Conservation (phyloP, 2,329 filamentous ascomycete species). For the Neofusicoccum sp. region DNA sequence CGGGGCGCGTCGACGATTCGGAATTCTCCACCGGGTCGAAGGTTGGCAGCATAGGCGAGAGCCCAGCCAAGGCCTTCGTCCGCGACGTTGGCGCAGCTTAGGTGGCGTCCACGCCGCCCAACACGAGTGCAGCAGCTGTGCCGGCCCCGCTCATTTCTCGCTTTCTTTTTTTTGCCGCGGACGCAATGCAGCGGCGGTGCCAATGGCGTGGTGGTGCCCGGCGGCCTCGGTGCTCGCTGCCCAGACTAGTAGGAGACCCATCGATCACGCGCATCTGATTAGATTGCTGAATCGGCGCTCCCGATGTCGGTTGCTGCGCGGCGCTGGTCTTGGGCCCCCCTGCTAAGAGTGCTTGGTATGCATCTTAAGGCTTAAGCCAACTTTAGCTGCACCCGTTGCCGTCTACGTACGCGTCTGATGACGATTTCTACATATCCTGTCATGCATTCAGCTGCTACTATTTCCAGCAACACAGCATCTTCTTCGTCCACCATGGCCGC, state of each 20-base stretch:
- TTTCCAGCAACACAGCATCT: slow-evolving; percentile 21
- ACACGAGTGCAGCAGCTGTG: background rate
- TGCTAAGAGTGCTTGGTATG: background rate
- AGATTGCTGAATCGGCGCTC: background rate
- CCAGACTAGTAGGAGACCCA: background rate
- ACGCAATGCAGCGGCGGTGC: background rate
- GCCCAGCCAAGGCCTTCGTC: background rate
- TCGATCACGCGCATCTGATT: slow-evolving; percentile 3
- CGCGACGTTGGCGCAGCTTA: background rate
- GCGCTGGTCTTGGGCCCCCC: background rate
- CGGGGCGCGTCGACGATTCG: background rate
- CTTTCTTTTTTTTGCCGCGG: background rate
- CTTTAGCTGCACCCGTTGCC: background rate
- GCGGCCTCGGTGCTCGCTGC: background rate
- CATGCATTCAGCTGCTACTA: no score
- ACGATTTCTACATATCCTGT: background rate
- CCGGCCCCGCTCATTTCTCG: slow-evolving; percentile 1
- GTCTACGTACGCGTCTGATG: background rate
- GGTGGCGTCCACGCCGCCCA: background rate
- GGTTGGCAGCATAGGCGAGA: background rate
- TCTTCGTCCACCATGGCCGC: background rate
- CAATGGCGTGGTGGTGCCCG: background rate
- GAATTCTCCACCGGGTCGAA: background rate
- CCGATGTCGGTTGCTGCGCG: background rate
- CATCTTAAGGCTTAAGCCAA: background rate